phyloP scores from a whole-genome alignment of 345 rosid species.

The Raphanus raphanistrum region DNA sequence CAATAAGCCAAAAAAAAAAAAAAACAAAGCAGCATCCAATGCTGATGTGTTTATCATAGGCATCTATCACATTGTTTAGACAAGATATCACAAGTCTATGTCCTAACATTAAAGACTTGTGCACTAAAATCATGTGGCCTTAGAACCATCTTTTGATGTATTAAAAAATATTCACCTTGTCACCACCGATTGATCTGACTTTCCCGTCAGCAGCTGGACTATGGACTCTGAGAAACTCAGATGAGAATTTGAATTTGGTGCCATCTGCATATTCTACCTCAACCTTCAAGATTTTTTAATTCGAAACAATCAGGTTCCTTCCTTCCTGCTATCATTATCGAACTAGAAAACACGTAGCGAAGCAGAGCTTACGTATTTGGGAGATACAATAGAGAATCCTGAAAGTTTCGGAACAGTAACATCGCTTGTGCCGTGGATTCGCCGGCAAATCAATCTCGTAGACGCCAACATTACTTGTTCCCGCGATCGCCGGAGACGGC shows the following conservation, averaged over 20 bases:
- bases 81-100: constrained; percentile 13
- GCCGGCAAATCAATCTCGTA: constrained; percentile 39
- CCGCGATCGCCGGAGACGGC: constrained; percentile 24
- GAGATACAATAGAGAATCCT: constrained; percentile 53
- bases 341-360: not conserved
- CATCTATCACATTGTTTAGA: constrained; percentile 18
- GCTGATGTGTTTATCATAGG: not conserved
- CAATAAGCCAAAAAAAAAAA: constrained; percentile 23
- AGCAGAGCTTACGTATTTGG: constrained; percentile 55
- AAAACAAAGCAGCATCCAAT: constrained; percentile 18
- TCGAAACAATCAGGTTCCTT: constrained; percentile 13
- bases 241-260: constrained; percentile 57
- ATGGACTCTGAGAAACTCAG: constrained; percentile 71
- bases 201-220: constrained; percentile 95
- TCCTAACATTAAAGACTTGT: not conserved
- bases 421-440: constrained; percentile 43
- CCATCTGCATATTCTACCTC: constrained; percentile 78
- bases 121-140: not conserved
- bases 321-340: not conserved
- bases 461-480: constrained; percentile 32
- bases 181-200: constrained; percentile 75
- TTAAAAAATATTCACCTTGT: constrained; percentile 53
- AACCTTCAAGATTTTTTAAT: constrained; percentile 45
- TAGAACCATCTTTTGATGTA: not conserved
- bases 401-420: constrained; percentile 46